Conservation (phyloP, 164 flowering plant species). For the Macadamia integrifolia region DNA sequence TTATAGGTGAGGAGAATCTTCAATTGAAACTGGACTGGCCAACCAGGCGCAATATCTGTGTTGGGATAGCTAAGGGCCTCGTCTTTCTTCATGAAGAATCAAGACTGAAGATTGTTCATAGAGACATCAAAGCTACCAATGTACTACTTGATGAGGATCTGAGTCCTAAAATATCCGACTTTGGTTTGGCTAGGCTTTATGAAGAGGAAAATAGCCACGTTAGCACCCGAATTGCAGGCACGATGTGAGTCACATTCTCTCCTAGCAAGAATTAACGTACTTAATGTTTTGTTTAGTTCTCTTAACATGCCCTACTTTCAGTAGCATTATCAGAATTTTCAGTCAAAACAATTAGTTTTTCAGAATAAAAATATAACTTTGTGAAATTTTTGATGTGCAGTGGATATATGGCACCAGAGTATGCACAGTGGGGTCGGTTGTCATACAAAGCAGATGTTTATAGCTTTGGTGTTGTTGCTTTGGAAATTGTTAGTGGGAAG, state of each 20-base stretch:
- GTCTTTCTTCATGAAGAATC: constrained; percentile 26
- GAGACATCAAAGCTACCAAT: constrained; percentile 21
- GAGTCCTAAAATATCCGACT: constrained; percentile 24
- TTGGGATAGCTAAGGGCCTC: constrained; percentile 22
- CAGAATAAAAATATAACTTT: too few species aligned
- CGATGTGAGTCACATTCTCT: constrained; percentile 14
- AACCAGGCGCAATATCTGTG: constrained; percentile 19
- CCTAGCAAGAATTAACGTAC: constrained; percentile 16
- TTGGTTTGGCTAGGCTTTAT: constrained; percentile 24
- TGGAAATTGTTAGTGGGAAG: constrained; percentile 19
- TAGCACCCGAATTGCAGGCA: constrained; percentile 26
- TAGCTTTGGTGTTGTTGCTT: constrained; percentile 15
- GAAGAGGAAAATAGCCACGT: constrained; percentile 24
- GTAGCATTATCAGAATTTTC: neutral
- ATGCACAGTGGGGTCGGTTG: constrained; percentile 16
- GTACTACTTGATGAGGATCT: constrained; percentile 21
- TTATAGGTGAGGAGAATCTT: constrained; percentile 1
- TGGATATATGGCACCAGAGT: constrained; percentile 16
- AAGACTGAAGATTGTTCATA: constrained; percentile 17
- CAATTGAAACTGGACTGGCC: constrained; percentile 21
- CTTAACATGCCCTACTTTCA: neutral
- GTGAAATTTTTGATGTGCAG: constrained; percentile 10
- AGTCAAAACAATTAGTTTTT: too few species aligned
- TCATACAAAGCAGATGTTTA: constrained; percentile 21
- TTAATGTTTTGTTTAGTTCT: too few species aligned